Evolutionary conservation across 2,329 filamentous ascomycete species (phyloP).

Genomic region (Colletotrichum eleusines): DNA sequence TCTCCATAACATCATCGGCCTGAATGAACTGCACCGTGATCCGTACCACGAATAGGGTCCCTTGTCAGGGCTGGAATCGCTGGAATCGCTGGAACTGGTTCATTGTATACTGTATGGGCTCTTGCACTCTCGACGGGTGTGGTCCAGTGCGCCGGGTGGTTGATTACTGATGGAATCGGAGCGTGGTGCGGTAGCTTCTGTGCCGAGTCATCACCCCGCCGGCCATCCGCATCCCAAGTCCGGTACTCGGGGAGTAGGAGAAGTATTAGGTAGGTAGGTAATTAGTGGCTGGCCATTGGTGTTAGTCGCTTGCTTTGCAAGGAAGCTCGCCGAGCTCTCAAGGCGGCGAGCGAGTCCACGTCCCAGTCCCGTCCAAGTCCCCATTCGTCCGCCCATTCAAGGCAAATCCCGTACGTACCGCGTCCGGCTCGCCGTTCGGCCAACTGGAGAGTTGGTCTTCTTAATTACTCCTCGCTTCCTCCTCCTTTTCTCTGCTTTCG

Average conservation of each 20-base stretch:
- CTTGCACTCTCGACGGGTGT: background rate
- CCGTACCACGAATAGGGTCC: conserved; percentile 28
- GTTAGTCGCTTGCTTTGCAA: conserved; percentile 8
- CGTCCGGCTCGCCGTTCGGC: conserved; percentile 37
- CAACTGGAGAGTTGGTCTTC: conserved; percentile 30
- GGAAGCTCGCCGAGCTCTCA: conserved; percentile 13
- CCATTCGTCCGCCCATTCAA: conserved; percentile 41
- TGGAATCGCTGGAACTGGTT: background rate
- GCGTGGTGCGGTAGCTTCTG: conserved; percentile 16
- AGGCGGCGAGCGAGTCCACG: conserved; percentile 37
- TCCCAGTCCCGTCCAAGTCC: conserved; percentile 27
- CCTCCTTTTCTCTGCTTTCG: conserved; percentile 4
- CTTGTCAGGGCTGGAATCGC: conserved; percentile 5
- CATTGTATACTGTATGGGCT: background rate
- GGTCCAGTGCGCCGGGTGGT: background rate
- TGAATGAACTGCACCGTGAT: conserved; percentile 30
- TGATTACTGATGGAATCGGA: background rate
- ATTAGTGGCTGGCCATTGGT: conserved; percentile 10
- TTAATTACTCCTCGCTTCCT: conserved; percentile 35
- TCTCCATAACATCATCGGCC: conserved; percentile 39
- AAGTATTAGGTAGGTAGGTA: background rate
- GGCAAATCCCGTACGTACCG: conserved; percentile 39
- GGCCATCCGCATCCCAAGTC: background rate
- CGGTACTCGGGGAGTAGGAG: background rate
- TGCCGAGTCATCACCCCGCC: conserved; percentile 18